A percentile compares a stretch with the other conserved stretches of the same genome.
Evolutionary conservation across 179 eudicot genomes (phyloP).

Genomic region (Silene vulgaris): DNA sequence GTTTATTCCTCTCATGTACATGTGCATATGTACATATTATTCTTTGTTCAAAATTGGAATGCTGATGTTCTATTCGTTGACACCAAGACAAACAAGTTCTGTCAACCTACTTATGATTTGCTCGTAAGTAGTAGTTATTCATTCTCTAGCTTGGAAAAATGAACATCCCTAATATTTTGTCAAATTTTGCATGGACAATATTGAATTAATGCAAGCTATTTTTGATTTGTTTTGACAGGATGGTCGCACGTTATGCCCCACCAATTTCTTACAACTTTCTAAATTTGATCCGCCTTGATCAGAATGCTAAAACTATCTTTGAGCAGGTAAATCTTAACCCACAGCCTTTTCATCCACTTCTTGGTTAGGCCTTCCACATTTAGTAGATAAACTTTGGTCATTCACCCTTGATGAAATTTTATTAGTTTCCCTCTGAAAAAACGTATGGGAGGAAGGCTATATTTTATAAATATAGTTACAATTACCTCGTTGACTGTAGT

Average conservation of each 20-base stretch:
- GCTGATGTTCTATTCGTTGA: slow-evolving; percentile 87
- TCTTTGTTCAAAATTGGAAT: slow-evolving; percentile 84
- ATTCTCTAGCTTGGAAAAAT: slow-evolving; percentile 11
- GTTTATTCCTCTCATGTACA: slow-evolving; percentile 89
- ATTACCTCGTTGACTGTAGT: neutral
- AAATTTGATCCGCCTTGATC: slow-evolving; percentile 76
- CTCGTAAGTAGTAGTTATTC: slow-evolving; percentile 57
- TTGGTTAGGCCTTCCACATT: neutral
- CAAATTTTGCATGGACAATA: neutral
- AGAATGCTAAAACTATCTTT: slow-evolving; percentile 69
- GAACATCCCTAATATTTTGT: neutral
- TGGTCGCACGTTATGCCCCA: slow-evolving; percentile 99
- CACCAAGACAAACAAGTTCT: slow-evolving; percentile 95
- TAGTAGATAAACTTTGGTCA: neutral
- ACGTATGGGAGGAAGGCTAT: neutral
- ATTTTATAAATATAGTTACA: neutral
- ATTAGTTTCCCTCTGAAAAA: neutral
- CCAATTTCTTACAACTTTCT: slow-evolving; percentile 96
- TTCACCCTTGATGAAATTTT: neutral
- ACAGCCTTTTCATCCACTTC: neutral
- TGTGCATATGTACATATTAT: slow-evolving; percentile 94
- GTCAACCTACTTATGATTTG: slow-evolving; percentile 95
- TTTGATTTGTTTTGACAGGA: slow-evolving; percentile 39
- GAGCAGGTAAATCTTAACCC: slow-evolving; percentile 54
- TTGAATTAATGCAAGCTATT: neutral